Base-by-base conservation (phyloP, 2,329 filamentous ascomycete species). In the Bertia moriformis region DNA sequence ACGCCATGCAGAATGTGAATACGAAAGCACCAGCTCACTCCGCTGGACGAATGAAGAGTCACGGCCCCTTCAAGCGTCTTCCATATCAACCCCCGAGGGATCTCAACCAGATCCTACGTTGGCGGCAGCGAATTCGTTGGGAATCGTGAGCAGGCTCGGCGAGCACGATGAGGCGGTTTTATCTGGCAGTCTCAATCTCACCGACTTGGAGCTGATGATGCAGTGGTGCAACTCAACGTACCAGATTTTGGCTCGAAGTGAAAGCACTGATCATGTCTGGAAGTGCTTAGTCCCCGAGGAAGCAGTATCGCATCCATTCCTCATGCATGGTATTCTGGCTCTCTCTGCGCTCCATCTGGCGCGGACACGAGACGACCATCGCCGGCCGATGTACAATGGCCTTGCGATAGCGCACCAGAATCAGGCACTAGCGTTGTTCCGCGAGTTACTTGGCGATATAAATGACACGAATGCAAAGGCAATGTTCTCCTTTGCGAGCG, bases 261-360 rank as follows among this genome's bases (percentile, higher is more conserved):
- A 47, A 5, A 41, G 43, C 14, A 42, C 46, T 14, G 50, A 55
- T 35, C 45, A 56, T 19, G 51, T 54, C 5, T 63, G 60, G 59
- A 56, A 60, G 41, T 51, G 56, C 10, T 44, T 52, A n/a, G 49
- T 63, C 15, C 60, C 60, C n/a, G 56, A 51, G 1, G 49, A 58
- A 37, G 60, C 57, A 4, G 44, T 63, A 5, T 49, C 52, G 37
- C 54, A 61, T 47, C 54, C 59, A 15, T 63, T 61, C 39, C 49
- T 63, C 17, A 53, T 63, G 49, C 55, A 58, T 40, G 59, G 58
- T 12, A 49, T 63, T 14, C 49, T 63, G 39, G 58, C 59, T 2
- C 46, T 60, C 24, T 53, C 59, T 1, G 51, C 60, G 2, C 46
- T 62, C 32, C 60, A 63, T 42, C 57, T 58, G 18, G 59, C 60